Base-by-base conservation (phyloP, 306 rosid species). In the Prosopis cineraria region DNA sequence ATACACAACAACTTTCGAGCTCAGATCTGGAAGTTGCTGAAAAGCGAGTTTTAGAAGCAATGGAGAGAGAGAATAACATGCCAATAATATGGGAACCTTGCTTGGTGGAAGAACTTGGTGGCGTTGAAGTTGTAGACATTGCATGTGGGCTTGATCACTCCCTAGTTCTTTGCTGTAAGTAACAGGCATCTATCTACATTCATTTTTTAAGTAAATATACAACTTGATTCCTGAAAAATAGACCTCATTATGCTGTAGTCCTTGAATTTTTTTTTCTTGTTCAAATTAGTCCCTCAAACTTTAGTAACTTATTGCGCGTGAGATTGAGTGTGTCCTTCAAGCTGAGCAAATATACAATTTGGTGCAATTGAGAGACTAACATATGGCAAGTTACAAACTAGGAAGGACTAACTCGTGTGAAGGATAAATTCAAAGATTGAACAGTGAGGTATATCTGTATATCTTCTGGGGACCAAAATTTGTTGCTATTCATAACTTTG, bases 71-170 rank as follows among this genome's bases (percentile, higher is more conserved):
- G 90, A 84, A 80, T 72, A 37, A 83, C 84, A 92, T 92, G 97
- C 98, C 97, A 53, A 87, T 90, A 55, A 31, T 87, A 50, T 92
- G 98, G 98, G 97, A 91, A 73, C 98, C 97, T 60, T 56, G 81
- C 74, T 69, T 92, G 82, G 89, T 92, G 37, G 87, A 88, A 70
- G 97, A 92, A 64, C 68, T 88, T 39, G 19, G 50, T 11, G 86
- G 85, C n/a, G 60, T 82, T 82, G 87, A 88, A 43, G 92, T 95
- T 78, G 76, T 86, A 20, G 98, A 93, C 77, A 85, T 95, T 84
- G 88, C 93, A 0, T 92, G 96, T 63, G 98, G 98, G 70, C 93
- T 95, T 81, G 98, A 95, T 84, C 98, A 95, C 88, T 92, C 98
- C 70, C 74, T 92, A n/a, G 59, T 92, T 75, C 91, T 87, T 58